Evolutionary conservation across 331 rosid species (phyloP).

Genomic region (Quercus lobata): DNA sequence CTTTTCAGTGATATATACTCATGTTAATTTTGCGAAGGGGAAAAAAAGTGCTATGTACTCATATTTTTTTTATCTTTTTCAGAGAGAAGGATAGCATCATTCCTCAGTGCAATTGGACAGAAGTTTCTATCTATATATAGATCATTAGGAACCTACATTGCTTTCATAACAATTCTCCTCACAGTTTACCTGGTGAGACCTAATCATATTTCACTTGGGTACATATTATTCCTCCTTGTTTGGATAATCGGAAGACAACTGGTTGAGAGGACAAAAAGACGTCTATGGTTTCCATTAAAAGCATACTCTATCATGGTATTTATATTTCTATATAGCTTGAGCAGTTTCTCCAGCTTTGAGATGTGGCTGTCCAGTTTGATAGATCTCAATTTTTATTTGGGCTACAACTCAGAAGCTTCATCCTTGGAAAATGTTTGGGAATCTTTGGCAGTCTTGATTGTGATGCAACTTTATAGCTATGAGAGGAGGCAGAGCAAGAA

Average conservation of each 20-base stretch:
- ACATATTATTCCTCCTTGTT: slow-evolving; percentile 78
- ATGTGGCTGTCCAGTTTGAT: slow-evolving; percentile 60
- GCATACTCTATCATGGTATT: slow-evolving; percentile 76
- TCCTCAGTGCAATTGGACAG: slow-evolving; percentile 82
- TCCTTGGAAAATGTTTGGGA: slow-evolving; percentile 79
- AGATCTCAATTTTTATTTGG: slow-evolving; percentile 76
- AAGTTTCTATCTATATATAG: slow-evolving; percentile 84
- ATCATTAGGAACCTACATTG: slow-evolving; percentile 92
- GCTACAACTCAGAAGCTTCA: slow-evolving; percentile 74
- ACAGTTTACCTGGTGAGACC: slow-evolving; percentile 86
- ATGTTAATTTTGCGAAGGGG: too few relatives aligned
- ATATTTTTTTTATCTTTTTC: slow-evolving; percentile 33
- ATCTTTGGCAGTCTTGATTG: slow-evolving; percentile 86
- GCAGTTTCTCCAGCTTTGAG: slow-evolving; percentile 76
- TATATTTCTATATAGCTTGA: slow-evolving; percentile 71
- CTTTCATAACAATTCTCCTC: slow-evolving; percentile 83
- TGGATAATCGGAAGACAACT: slow-evolving; percentile 97
- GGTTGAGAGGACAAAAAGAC: slow-evolving; percentile 77
- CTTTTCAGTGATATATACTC: neutral
- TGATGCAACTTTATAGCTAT: slow-evolving; percentile 99
- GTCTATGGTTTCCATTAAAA: slow-evolving; percentile 93
- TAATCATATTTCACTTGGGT: slow-evolving; percentile 77
- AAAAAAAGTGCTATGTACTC: slow-evolving; percentile 15
- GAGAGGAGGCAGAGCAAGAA: slow-evolving; percentile 88
- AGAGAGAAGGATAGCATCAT: slow-evolving; percentile 90